Evolutionary conservation across 441 rosid genomes (phyloP).

Genomic region (Populus trichocarpa): DNA sequence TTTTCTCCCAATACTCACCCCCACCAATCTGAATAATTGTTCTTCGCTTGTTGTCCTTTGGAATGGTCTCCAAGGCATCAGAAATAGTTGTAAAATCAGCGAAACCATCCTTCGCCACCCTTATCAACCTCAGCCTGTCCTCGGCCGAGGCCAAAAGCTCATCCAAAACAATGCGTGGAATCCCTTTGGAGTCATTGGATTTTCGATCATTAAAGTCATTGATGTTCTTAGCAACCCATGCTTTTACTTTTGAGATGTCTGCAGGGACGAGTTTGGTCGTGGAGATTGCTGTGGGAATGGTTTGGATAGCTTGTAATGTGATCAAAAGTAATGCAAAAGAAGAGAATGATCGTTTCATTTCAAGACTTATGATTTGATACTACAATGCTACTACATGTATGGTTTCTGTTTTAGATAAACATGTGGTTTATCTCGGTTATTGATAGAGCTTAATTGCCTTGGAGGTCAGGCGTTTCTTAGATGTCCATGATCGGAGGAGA

Average conservation of each 20-base stretch:
- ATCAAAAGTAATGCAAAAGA: not conserved
- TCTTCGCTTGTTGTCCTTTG: conserved; percentile 23
- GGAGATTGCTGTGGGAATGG: conserved; percentile 5
- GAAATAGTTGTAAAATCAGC: conserved; percentile 31
- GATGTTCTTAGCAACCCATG: conserved; percentile 24
- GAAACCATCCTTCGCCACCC: conserved; percentile 20
- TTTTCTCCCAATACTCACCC: conserved; percentile 41
- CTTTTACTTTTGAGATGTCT: conserved; percentile 13
- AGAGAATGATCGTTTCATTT: not conserved
- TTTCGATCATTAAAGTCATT: conserved; percentile 7
- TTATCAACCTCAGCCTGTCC: conserved; percentile 21
- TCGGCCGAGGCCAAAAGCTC: conserved; percentile 24
- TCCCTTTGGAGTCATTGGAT: not conserved
- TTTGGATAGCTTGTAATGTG: not conserved
- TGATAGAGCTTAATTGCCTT: too few species aligned
- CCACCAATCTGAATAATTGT: conserved; percentile 29
- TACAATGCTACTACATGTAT: not conserved
- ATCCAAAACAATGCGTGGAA: conserved; percentile 22
- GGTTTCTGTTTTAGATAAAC: too few species aligned
- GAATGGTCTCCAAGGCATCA: conserved; percentile 36
- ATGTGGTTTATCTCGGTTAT: too few species aligned
- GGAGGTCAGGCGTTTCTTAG: not conserved
- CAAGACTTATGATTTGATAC: not conserved
- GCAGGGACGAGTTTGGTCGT: not conserved
- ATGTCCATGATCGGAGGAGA: not conserved